Percentiles rank a stretch among this genome's conserved stretches.
These are phyloP conservation scores for Brettanomyces bruxellensis DNA, from an alignment of 805 yeast genomes.

Conservation along the genomic window DNA sequence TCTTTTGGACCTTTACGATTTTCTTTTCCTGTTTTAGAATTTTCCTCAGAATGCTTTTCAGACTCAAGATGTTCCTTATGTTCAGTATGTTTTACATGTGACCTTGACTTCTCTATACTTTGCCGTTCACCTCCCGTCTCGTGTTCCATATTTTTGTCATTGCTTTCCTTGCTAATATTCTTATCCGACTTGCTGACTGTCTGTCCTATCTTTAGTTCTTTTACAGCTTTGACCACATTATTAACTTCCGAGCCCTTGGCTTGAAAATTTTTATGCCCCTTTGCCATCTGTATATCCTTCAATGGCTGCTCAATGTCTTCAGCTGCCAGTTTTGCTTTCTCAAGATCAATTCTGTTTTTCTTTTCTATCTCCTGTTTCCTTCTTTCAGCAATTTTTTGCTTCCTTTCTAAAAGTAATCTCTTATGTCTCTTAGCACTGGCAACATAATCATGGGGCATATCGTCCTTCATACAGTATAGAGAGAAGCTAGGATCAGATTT, in stretches of 20 bases:
- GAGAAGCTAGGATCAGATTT: constrained; percentile 61
- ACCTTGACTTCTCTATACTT: background rate
- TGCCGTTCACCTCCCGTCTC: background rate
- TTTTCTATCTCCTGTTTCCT: constrained; percentile 16
- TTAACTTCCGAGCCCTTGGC: background rate
- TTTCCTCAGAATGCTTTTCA: background rate
- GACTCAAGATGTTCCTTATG: background rate
- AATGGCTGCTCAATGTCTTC: constrained; percentile 2
- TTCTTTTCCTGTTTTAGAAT: background rate
- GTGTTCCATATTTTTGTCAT: background rate
- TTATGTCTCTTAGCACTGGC: constrained; percentile 69
- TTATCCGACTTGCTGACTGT: background rate
- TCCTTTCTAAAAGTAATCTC: constrained; percentile 49
- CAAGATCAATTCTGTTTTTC: constrained; percentile 3
- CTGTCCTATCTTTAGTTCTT: background rate
- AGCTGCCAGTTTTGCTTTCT: constrained; percentile 8
- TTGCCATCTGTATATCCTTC: background rate
- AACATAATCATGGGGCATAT: constrained; percentile 65
- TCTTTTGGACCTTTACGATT: background rate
- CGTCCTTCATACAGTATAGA: constrained; percentile 58
- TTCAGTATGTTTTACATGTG: background rate
- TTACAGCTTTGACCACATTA: too few relatives aligned
- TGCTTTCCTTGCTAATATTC: background rate
- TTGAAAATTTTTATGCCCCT: constrained; percentile 11
- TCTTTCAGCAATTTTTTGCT: constrained; percentile 32